Evolutionary conservation across 106 monocot genomes (phyloP).

Genomic region (Dendrobium huoshanense): DNA sequence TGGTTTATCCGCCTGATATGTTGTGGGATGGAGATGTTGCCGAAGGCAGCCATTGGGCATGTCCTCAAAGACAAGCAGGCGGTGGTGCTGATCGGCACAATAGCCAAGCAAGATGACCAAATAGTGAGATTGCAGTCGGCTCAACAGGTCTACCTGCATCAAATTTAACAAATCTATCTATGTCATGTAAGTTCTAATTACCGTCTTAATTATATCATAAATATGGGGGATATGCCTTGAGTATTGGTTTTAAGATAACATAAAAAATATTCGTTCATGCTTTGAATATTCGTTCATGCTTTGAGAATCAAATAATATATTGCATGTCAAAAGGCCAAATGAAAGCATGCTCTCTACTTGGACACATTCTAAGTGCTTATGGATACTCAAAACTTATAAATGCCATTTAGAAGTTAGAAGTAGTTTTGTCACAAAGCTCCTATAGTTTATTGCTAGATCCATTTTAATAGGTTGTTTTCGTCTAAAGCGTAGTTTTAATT

Average conservation of each 20-base stretch:
- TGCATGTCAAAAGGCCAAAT: not conserved
- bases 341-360: too few relatives aligned
- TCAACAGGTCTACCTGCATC: constrained; percentile 55
- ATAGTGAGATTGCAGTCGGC: constrained; percentile 32
- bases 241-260: not conserved
- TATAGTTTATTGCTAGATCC: too few relatives aligned
- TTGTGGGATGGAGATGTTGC: constrained; percentile 54
- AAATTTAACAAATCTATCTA: not conserved
- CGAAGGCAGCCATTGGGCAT: constrained; percentile 80
- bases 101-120: constrained; percentile 53
- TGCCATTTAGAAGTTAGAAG: too few relatives aligned
- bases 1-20: not conserved
- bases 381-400: too few relatives aligned
- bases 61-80: constrained; percentile 81
- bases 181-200: not conserved
- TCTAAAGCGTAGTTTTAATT: too few relatives aligned
- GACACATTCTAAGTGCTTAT: too few relatives aligned
- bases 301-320: not conserved
- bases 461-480: too few relatives aligned
- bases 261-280: not conserved
- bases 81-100: constrained; percentile 56
- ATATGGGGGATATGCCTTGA: not conserved
- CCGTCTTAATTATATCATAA: too few relatives aligned
- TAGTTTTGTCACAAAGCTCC: too few relatives aligned
- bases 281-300: not conserved